Percentiles rank a stretch among this genome's conserved stretches.
Evolutionary conservation across 2,329 filamentous ascomycete species (phyloP).

Genomic region (Sphaerulina musiva): DNA sequence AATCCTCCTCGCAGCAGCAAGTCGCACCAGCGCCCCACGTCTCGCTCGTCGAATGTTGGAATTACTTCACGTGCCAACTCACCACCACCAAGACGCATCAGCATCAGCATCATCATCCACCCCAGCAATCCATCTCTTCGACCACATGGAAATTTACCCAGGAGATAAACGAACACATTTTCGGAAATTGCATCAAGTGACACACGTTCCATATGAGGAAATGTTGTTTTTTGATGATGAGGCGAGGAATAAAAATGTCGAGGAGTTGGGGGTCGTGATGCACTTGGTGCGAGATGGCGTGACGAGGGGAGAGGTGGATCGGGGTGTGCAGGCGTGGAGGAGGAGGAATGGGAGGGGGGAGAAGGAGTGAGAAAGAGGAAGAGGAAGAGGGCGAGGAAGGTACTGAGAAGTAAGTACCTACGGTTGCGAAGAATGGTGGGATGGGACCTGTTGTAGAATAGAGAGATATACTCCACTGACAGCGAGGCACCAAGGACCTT

Average conservation of each 20-base stretch:
- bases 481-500: neutral
- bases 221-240: conserved; percentile 98
- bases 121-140: conserved; percentile 38
- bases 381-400: neutral
- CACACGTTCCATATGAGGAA: conserved; percentile 65
- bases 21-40: conserved; percentile 71
- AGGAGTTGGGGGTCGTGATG: conserved; percentile 75
- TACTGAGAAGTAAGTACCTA: too few relatives aligned
- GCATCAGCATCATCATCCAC: neutral
- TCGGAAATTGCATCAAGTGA: conserved; percentile 61
- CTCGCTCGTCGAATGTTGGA: conserved; percentile 75
- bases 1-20: conserved; percentile 65
- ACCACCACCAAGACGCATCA: conserved; percentile 25
- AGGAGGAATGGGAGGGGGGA: conserved; percentile 53
- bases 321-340: conserved; percentile 75
- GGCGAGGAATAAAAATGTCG: conserved; percentile 74
- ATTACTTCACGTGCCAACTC: conserved; percentile 60
- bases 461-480: neutral
- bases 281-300: conserved; percentile 74
- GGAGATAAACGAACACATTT: conserved; percentile 84
- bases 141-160: conserved; percentile 56
- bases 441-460: too few relatives aligned
- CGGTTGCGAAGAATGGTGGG: too few relatives aligned
- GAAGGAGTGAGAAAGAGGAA: conserved; percentile 15
- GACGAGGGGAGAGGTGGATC: conserved; percentile 67